Evolutionary conservation across 2,329 filamentous ascomycete species (phyloP), one percentile per base, ranked within the genome.

Genomic region (Simplicillium aogashimaense): DNA sequence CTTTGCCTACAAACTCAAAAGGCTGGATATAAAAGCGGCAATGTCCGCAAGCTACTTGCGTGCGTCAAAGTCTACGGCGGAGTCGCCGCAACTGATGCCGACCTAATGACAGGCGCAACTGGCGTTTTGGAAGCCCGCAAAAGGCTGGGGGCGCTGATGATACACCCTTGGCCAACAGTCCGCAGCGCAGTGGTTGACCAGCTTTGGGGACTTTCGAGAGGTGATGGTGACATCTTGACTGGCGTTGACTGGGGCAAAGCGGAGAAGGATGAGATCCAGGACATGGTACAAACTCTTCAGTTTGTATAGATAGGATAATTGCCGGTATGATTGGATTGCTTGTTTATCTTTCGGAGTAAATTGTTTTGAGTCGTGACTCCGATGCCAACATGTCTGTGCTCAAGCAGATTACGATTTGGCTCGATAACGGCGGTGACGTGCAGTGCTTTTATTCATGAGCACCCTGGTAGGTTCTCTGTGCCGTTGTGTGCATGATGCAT

Each of bases 121-220:
- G 63, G 65, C 1, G 61, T 76, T 7, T 61, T 64, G 8, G 65
- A 66, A 42, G 83, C 82, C 3, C 59, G 79, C 40, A 78, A 73
- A 54, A 85, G 88, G 56, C 64, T 95, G 32, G 74, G 74, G 0
- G 78, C 74, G 16, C 76, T 95, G 66, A 65, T 95, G 46, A 61
- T 78, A 42, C 90, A 95, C 64, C 86, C 86, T 1, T 95, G 86
- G 69, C 87, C 89, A 6, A 75, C 76, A 52, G 78, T 94, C 49
- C 64, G 80, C 44, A 72, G 60, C 44, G 56, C 67, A 35, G 77
- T 76, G 13, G 69, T 77, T 4, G 78, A 83, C 49, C 74, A 77
- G 57, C 55, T 82, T 29, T 82, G 72, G 74, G 62, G 56, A 14
- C 48, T 72, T 41, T 47, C 63, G 25, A 54, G 53, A 7, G 54